Base-by-base conservation (phyloP, 768 basidiomycete genomes). In the Russula abietina region DNA sequence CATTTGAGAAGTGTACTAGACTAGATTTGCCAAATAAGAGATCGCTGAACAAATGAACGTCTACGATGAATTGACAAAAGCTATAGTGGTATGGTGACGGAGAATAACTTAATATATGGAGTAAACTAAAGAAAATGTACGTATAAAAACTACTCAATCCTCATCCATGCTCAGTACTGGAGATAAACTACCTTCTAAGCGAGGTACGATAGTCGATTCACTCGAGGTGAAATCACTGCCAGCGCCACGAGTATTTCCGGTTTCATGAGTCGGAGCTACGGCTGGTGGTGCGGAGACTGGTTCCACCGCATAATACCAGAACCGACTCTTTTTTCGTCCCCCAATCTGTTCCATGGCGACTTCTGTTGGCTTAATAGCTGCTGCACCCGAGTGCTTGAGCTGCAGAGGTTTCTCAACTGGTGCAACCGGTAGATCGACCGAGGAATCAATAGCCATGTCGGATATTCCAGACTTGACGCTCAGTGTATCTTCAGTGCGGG, bases 271-370 rank as follows among this genome's bases (percentile, higher is more conserved):
- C n/a, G 61, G 45, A n/a, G 56, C 51, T 2, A 24, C 45, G 10
- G 36, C 38, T 22, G 52, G 43, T 39, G 59, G 14, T 30, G 74
- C 76, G 9, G 80, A 73, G 49, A 81, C 69, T 1, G 89, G 87
- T 68, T 93, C 91, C 28, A 93, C 88, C 22, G 91, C 91, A 66
- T 93, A 93, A 49, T 88, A 87, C 90, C 91, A 91, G 72, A 86
- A 92, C 70, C 88, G 91, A 70, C 91, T 92, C 73, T 81, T 85
- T 76, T 89, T 92, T 77, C 87, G 90, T 64, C 90, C 89, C 38
- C 82, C 84, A 26, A 90, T 79, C 62, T 86, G 81, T 61, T 90
- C 90, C 71, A 90, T 66, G n/a, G 87, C 87, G 48, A 85, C 76
- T 70, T 93, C 89, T 39, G 78, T 85, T 16, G 87, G 82, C 70